Evolutionary conservation across 2,329 filamentous ascomycete genomes (phyloP).

Genomic region (Colletotrichum aenigma): DNA sequence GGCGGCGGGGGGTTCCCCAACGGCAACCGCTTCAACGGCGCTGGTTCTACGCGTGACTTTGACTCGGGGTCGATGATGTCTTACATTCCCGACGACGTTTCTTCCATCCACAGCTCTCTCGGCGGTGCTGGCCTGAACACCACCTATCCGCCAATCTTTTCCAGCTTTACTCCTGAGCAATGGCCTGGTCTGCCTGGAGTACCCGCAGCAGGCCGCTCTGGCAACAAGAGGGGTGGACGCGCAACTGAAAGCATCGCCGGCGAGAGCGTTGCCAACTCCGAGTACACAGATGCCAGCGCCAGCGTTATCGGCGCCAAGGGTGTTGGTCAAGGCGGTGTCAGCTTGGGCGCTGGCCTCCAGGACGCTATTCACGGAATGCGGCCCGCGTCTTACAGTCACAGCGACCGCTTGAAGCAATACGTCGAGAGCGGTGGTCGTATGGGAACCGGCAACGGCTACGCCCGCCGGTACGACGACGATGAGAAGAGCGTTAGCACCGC

Average conservation of each 20-base stretch:
- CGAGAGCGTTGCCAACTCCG: conserved; percentile 90
- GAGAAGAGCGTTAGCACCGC: conserved; percentile 95
- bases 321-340: conserved; percentile 84
- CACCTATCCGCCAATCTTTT: conserved; percentile 94
- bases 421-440: conserved; percentile 83
- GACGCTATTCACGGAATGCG: conserved; percentile 71
- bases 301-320: conserved; percentile 79
- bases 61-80: conserved; percentile 91
- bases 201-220: conserved; percentile 60
- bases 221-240: conserved; percentile 69
- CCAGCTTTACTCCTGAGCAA: conserved; percentile 82
- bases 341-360: conserved; percentile 80
- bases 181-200: conserved; percentile 86
- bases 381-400: conserved; percentile 72
- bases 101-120: conserved; percentile 91
- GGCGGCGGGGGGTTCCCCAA: conserved; percentile 25
- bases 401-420: conserved; percentile 91
- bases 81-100: conserved; percentile 96
- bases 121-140: conserved; percentile 81
- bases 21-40: conserved; percentile 27
- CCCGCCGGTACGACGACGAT: conserved; percentile 83
- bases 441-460: conserved; percentile 60
- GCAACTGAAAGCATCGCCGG: conserved; percentile 82
- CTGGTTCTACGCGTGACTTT: conserved; percentile 50
- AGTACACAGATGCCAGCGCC: conserved; percentile 82